A percentile compares a stretch with the other conserved stretches of the same genome.
Evolutionary conservation across 495 filamentous ascomycete species (phyloP).

Genomic region (Copromyces sp.): DNA sequence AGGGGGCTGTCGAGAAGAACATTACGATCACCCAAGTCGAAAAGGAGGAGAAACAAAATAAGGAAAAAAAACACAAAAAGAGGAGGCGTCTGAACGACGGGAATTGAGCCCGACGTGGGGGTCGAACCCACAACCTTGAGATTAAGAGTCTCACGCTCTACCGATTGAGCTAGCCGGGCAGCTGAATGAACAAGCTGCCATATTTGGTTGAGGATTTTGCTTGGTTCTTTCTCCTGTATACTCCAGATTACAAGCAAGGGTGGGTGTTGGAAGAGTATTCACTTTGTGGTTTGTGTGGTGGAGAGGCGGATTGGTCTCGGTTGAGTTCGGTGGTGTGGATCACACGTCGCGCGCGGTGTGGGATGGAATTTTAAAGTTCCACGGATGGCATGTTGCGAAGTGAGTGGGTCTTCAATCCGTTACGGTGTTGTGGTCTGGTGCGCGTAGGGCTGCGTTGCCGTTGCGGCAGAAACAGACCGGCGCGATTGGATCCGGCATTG

Average conservation of each 20-base stretch:
- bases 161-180: constrained; percentile 56
- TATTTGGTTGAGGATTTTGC: not conserved
- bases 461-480: not conserved
- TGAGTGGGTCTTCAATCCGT: not conserved
- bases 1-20: not conserved
- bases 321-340: not conserved
- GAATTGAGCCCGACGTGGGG: not conserved
- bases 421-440: not conserved
- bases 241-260: not conserved
- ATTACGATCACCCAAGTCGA: not conserved
- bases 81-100: not conserved
- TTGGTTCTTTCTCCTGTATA: not conserved
- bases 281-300: not conserved
- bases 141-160: constrained; percentile 63
- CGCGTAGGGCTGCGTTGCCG: not conserved
- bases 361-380: not conserved
- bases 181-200: not conserved
- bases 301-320: not conserved
- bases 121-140: not conserved
- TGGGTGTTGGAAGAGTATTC: not conserved
- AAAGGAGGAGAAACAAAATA: not conserved
- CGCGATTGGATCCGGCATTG: not conserved
- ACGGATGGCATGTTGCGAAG: not conserved
- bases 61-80: not conserved
- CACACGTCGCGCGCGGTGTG: not conserved